phyloP scores from a whole-genome alignment of 2,329 filamentous ascomycete species.

The Mycogone perniciosa region DNA sequence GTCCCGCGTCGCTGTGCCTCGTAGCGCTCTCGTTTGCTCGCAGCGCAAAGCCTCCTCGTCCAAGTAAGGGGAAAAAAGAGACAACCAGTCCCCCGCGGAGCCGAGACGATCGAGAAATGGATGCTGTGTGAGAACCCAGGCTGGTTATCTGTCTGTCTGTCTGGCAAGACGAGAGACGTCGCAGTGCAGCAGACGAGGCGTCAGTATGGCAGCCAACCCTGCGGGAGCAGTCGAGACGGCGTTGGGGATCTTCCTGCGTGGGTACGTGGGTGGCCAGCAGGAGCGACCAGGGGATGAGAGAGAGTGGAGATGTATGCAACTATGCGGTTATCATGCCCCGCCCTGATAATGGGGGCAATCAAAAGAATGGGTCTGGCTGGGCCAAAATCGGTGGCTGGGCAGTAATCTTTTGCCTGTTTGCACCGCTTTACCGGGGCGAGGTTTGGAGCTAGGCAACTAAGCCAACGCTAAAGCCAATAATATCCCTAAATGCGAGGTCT shows the following conservation, averaged over 20 bases:
- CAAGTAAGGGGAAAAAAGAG: conserved; percentile 11
- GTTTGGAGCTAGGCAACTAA: neutral
- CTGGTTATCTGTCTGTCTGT: neutral
- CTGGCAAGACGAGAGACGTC: conserved; percentile 13
- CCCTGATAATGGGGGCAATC: conserved; percentile 10
- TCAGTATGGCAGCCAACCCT: conserved; percentile 14
- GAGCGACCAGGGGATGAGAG: conserved; percentile 10
- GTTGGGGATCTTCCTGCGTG: conserved; percentile 16
- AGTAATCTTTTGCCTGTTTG: neutral
- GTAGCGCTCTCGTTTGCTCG: neutral
- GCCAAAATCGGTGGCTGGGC: conserved; percentile 13
- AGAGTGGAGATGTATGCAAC: conserved; percentile 12
- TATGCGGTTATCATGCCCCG: conserved; percentile 9
- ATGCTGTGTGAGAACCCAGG: conserved; percentile 14
- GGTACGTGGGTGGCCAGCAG: conserved; percentile 12
- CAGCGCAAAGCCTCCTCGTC: neutral
- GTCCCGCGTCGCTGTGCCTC: conserved; percentile 5
- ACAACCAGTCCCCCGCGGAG: too few relatives aligned
- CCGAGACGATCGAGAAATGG: conserved; percentile 3
- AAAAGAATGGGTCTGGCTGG: neutral
- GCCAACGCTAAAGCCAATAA: neutral
- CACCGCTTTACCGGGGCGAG: conserved; percentile 4
- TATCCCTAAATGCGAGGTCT: conserved; percentile 4
- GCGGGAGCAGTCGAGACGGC: conserved; percentile 16
- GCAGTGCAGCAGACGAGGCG: conserved; percentile 16